A percentile compares a stretch with the other conserved stretches of the same genome.
Evolutionary conservation across 441 rosid species (phyloP).

Genomic region (Hura crepitans): DNA sequence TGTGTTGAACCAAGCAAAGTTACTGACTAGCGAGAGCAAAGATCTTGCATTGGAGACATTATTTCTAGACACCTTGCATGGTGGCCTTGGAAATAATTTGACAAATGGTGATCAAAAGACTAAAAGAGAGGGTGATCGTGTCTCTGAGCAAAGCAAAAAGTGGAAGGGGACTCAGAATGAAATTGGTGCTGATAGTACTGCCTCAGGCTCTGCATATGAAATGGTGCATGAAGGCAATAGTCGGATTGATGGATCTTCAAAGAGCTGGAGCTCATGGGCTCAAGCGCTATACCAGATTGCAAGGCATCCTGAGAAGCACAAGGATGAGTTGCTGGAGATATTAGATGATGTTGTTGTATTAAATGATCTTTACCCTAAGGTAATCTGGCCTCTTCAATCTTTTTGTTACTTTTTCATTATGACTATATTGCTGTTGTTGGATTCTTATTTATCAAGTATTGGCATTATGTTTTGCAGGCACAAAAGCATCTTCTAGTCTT

Average conservation of each 20-base stretch:
- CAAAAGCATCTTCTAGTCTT: constrained; percentile 65
- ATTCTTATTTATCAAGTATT: neutral
- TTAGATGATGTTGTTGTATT: constrained; percentile 55
- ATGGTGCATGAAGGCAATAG: constrained; percentile 25
- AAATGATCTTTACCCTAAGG: constrained; percentile 83
- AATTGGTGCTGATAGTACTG: constrained; percentile 19
- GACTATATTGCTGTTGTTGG: constrained; percentile 7
- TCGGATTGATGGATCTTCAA: constrained; percentile 32
- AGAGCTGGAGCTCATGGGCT: constrained; percentile 74
- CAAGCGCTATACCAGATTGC: constrained; percentile 72
- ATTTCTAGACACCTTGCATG: constrained; percentile 23
- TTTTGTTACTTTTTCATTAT: neutral
- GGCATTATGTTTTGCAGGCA: constrained; percentile 44
- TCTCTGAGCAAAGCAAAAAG: constrained; percentile 49
- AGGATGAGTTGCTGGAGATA: constrained; percentile 54
- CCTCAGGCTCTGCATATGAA: constrained; percentile 23
- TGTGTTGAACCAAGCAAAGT: constrained; percentile 35
- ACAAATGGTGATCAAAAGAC: constrained; percentile 34
- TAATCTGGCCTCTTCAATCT: constrained; percentile 20
- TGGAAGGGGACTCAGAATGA: constrained; percentile 41
- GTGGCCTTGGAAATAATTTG: constrained; percentile 19
- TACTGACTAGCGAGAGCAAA: constrained; percentile 27
- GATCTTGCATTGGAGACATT: constrained; percentile 25
- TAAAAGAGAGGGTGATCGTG: constrained; percentile 39
- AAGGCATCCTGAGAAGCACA: constrained; percentile 66